These are phyloP conservation scores for Pseudogymnoascus sp. DNA, from an alignment of 2,329 filamentous ascomycete species.

Conservation along the genomic window DNA sequence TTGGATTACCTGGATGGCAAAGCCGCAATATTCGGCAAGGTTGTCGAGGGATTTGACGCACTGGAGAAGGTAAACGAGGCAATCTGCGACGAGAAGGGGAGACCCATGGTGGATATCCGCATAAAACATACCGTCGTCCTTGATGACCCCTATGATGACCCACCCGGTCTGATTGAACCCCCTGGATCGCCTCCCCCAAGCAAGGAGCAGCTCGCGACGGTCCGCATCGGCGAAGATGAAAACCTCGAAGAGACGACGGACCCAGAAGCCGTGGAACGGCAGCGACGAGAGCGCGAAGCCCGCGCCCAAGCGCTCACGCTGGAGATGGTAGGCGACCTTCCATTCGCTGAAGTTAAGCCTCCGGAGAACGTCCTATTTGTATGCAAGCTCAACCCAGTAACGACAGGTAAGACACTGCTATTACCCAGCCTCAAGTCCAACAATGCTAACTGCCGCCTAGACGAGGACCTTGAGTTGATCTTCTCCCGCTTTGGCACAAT, in stretches of 20 bases:
- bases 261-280: conserved; percentile 68
- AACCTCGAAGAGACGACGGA: conserved; percentile 67
- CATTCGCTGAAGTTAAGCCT: conserved; percentile 94
- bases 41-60: conserved; percentile 91
- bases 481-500: conserved; percentile 96
- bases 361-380: conserved; percentile 97
- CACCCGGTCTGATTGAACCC: conserved; percentile 65
- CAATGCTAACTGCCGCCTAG: conserved; percentile 31
- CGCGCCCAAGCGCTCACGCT: conserved; percentile 88
- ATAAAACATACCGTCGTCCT: conserved; percentile 88
- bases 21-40: conserved; percentile 88
- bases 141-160: conserved; percentile 87
- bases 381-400: conserved; percentile 96
- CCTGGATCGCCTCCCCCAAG: conserved; percentile 72
- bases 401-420: conserved; percentile 45
- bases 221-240: conserved; percentile 85
- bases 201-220: conserved; percentile 78
- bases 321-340: conserved; percentile 95
- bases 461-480: conserved; percentile 89
- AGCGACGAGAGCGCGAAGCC: conserved; percentile 80
- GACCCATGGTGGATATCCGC: conserved; percentile 87
- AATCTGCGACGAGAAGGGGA: conserved; percentile 77
- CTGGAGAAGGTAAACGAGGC: conserved; percentile 88
- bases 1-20: conserved; percentile 88
- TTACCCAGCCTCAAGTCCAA: not conserved